Conservation (phyloP, 208 protist genomes). For the Lotmaria passim region DNA sequence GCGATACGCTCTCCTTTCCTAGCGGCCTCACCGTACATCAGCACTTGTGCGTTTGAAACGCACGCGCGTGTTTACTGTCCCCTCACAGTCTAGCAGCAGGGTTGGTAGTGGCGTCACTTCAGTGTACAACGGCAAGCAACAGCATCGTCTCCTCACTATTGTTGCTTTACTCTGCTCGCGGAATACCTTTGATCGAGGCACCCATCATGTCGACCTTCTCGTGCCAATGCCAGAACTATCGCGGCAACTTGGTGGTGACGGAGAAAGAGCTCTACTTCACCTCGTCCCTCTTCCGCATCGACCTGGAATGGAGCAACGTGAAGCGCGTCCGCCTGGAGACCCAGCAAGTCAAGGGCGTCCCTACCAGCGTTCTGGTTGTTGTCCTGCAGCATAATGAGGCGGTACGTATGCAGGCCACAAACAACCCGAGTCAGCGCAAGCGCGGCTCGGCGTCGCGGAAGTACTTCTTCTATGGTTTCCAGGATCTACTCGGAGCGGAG, state of each 20-base stretch:
- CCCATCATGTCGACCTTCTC: conserved; percentile 49
- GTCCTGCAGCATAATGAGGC: conserved; percentile 41
- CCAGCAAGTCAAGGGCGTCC: conserved; percentile 73
- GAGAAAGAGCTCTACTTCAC: conserved; percentile 64
- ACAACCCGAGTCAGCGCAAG: conserved; percentile 21
- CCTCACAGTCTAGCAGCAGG: no score
- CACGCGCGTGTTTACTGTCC: no score
- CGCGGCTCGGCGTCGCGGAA: conserved; percentile 30
- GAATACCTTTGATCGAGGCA: neutral
- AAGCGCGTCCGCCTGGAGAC: conserved; percentile 69
- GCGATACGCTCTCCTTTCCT: no score
- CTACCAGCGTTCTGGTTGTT: conserved; percentile 75
- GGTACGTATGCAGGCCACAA: conserved; percentile 14
- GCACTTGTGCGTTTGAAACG: no score
- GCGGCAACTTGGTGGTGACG: conserved; percentile 58
- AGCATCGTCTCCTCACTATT: neutral
- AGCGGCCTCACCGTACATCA: no score
- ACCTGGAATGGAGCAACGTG: conserved; percentile 70
- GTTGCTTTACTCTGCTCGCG: conserved; percentile 9
- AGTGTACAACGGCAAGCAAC: neutral
- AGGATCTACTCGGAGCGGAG: conserved; percentile 74
- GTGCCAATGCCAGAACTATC: conserved; percentile 74
- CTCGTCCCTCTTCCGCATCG: conserved; percentile 51
- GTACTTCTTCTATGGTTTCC: conserved; percentile 83
- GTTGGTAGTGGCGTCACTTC: no score